phyloP scores from a whole-genome alignment of 2,329 filamentous ascomycete genomes.

The Akanthomyces dipterigenus region DNA sequence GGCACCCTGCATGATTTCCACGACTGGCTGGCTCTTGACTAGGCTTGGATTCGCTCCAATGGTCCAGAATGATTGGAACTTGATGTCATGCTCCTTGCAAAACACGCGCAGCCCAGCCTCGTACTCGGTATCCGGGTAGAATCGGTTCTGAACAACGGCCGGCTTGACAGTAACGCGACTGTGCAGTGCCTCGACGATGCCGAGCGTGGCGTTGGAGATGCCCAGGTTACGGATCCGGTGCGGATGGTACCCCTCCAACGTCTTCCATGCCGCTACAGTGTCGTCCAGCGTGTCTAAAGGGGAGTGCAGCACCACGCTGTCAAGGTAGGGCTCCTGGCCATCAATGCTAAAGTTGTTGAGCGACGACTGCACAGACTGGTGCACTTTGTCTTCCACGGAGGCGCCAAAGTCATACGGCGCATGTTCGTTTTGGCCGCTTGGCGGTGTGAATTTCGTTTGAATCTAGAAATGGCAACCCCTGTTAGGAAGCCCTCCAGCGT shows the following conservation, averaged over 20 bases:
- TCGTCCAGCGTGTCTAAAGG: constrained; percentile 35
- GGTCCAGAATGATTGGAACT: constrained; percentile 51
- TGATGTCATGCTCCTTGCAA: constrained; percentile 34
- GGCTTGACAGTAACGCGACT: constrained; percentile 34
- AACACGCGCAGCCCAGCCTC: constrained; percentile 53
- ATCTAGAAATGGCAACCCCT: constrained; percentile 36
- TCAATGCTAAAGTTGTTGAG: constrained; percentile 52
- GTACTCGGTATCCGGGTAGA: constrained; percentile 52
- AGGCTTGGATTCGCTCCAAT: constrained; percentile 40
- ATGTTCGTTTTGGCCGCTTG: constrained; percentile 52
- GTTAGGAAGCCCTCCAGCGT: no score
- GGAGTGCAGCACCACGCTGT: constrained; percentile 72
- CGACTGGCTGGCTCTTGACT: constrained; percentile 38
- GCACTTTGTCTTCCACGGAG: constrained; percentile 57
- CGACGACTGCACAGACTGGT: constrained; percentile 60
- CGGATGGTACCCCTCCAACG: constrained; percentile 62
- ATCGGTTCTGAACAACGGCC: constrained; percentile 69
- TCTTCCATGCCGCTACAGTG: constrained; percentile 58
- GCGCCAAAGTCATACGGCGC: constrained; percentile 56
- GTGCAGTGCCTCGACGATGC: constrained; percentile 47
- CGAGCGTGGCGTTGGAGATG: constrained; percentile 65
- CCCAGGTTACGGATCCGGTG: constrained; percentile 59
- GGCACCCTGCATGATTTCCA: constrained; percentile 36
- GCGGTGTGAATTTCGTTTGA: constrained; percentile 77
- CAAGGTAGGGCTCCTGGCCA: constrained; percentile 43